Base-by-base conservation (phyloP, 1,284 basidiomycete genomes). In the Fomitiporia mediterranea region DNA sequence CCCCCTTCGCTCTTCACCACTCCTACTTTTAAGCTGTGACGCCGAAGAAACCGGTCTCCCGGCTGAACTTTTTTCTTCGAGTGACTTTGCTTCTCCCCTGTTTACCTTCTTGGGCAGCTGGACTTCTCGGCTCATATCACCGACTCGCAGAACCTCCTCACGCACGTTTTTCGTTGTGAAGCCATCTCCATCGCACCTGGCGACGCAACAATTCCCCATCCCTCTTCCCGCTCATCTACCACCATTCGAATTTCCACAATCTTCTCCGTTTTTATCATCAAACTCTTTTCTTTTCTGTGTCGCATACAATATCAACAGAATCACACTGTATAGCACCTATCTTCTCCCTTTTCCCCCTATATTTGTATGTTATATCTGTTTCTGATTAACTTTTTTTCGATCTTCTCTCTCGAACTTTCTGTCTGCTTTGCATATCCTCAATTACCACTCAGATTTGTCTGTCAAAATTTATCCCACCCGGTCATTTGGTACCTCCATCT, bases 351-450 rank as follows among this genome's bases (percentile, higher is more conserved):
- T 39, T 21, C 44, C 15, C 27, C 49, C 49, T 27, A 40, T 51
- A 51, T 38, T 32, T 21, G 37, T 34, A 19, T 23, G 35, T 21
- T 38, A 13, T 35, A 27, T 17, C n/a, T 30, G 4, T 35, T n/a
- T 35, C 21, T 46, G 7, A 15, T 13, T 6, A 19, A 35, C 23
- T 19, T 49, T 38, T 2, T 34, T 19, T 30, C n/a, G n/a, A n/a
- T n/a, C n/a, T n/a, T n/a, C n/a, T n/a, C 44, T 30, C 15, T 28
- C 44, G 44, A 46, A 46, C 44, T 46, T 46, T 46, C 44, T n/a
- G n/a, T 15, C 27, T 15, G 21, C 44, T 15, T 27, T 46, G 21
- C 25, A 15, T 46, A 23, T 17, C 13, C 17, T 13, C 25, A 13
- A 15, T 46, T 15, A 8, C 15, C 7, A 4, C 13, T 46, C 9